These are phyloP conservation scores for Mitragyna speciosa DNA, from an alignment of 257 asterid species.

Conservation along the genomic window DNA sequence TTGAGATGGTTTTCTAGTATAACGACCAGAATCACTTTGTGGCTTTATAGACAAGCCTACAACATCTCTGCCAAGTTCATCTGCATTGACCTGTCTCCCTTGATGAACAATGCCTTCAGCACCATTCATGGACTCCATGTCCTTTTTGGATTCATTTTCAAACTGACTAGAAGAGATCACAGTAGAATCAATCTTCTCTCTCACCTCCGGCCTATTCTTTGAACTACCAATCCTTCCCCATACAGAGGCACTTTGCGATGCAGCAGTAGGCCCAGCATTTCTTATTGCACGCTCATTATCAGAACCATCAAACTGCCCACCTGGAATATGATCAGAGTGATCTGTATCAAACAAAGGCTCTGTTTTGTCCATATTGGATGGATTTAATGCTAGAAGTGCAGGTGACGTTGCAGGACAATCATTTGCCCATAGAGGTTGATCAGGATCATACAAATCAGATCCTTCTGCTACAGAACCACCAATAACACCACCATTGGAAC, in stretches of 20 bases:
- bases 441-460: slow-evolving; percentile 93
- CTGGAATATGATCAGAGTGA: slow-evolving; percentile 38
- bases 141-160: slow-evolving; percentile 40
- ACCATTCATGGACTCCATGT: slow-evolving; percentile 38
- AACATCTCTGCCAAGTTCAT: slow-evolving; percentile 41
- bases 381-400: slow-evolving; percentile 47
- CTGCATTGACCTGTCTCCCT: slow-evolving; percentile 41
- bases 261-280: slow-evolving; percentile 41
- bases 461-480: slow-evolving; percentile 58
- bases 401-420: slow-evolving; percentile 63
- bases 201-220: slow-evolving; percentile 44
- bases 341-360: slow-evolving; percentile 43
- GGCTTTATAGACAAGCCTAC: slow-evolving; percentile 49
- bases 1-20: slow-evolving; percentile 56
- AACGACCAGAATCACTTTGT: slow-evolving; percentile 49
- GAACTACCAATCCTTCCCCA: slow-evolving; percentile 72
- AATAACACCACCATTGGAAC: slow-evolving; percentile 46
- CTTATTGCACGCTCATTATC: slow-evolving; percentile 40
- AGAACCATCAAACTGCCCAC: slow-evolving; percentile 50
- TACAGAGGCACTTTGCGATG: slow-evolving; percentile 62
- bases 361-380: slow-evolving; percentile 49
- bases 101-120: slow-evolving; percentile 37
- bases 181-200: slow-evolving; percentile 46
- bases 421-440: slow-evolving; percentile 90
- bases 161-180: slow-evolving; percentile 41